A percentile compares a stretch with the other conserved stretches of the same genome.
These are phyloP conservation scores for Apostasia shenzhenica DNA, from an alignment of 106 monocot species.

Conservation along the genomic window DNA sequence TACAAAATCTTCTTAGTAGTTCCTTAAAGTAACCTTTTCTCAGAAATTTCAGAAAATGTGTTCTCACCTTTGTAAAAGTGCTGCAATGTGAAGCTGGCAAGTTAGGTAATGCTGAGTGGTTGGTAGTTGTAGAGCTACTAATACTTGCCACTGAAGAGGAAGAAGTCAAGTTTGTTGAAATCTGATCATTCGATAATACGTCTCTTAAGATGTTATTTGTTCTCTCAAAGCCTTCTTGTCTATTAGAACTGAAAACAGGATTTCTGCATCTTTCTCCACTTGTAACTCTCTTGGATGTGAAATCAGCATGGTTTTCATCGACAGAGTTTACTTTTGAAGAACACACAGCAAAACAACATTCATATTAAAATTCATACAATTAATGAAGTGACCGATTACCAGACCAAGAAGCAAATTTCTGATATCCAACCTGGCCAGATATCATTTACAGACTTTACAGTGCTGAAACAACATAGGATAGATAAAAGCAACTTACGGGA, in stretches of 20 bases:
- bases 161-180: slow-evolving; percentile 6
- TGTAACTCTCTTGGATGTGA: slow-evolving; percentile 1
- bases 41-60: slow-evolving; percentile 2
- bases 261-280: slow-evolving; percentile 3
- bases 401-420: too few relatives aligned
- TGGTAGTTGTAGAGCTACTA: slow-evolving; percentile 11
- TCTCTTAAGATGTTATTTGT: slow-evolving; percentile 5
- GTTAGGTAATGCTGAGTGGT: slow-evolving; percentile 5
- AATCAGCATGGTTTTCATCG: slow-evolving; percentile 2
- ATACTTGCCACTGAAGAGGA: slow-evolving; percentile 13
- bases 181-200: slow-evolving; percentile 5
- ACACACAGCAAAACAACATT: background rate
- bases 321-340: background rate
- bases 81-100: slow-evolving; percentile 6
- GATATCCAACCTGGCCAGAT: too few relatives aligned
- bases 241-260: background rate
- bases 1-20: too few relatives aligned
- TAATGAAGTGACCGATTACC: background rate
- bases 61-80: slow-evolving; percentile 25
- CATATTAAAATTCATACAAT: background rate
- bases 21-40: background rate
- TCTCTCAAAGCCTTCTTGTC: background rate
- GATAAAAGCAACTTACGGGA: slow-evolving; percentile 11
- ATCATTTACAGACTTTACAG: too few relatives aligned
- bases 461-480: background rate